These are phyloP conservation scores for Phlyctochytrium bullatum DNA, from an alignment of 192 early-diverging fungal genomes.

Conservation along the genomic window DNA sequence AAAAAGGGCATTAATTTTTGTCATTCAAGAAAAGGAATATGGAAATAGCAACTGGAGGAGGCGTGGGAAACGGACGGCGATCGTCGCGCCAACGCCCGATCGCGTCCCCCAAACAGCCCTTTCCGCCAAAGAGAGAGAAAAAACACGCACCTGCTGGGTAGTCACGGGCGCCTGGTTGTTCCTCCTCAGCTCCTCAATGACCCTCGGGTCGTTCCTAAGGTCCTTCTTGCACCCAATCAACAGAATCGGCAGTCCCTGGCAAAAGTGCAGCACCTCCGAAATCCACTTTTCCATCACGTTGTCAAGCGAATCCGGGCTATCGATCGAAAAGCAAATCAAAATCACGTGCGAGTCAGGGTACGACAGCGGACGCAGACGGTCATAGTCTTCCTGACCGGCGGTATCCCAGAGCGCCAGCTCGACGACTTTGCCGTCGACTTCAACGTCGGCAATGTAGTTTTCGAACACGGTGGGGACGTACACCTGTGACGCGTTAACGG, in stretches of 20 bases:
- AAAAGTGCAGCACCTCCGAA: conserved; percentile 31
- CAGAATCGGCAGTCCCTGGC: conserved; percentile 31
- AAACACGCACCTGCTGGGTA: conserved; percentile 6
- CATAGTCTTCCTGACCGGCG: conserved; percentile 89
- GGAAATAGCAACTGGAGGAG: too few species aligned
- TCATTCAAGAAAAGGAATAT: too few species aligned
- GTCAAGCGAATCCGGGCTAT: conserved; percentile 11
- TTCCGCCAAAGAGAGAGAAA: too few species aligned
- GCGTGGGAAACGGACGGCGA: too few species aligned
- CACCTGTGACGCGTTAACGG: too few species aligned
- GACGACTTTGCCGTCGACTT: conserved; percentile 36
- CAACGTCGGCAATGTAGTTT: conserved; percentile 37
- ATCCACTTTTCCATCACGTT: conserved; percentile 34
- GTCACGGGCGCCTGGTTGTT: conserved; percentile 14
- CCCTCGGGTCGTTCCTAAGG: conserved; percentile 24
- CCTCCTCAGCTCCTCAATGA: conserved; percentile 2
- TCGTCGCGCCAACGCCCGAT: too few species aligned
- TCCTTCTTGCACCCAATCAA: conserved; percentile 39
- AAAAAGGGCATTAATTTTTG: too few species aligned
- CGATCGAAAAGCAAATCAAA: conserved; percentile 79
- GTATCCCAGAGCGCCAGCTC: conserved; percentile 91
- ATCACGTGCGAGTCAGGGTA: conserved; percentile 81
- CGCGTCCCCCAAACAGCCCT: too few species aligned
- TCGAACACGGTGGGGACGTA: conserved; percentile 52
- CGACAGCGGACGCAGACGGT: conserved; percentile 78